Base-by-base conservation (phyloP, 2,329 filamentous ascomycete species). In the Fusarium equiseti region DNA sequence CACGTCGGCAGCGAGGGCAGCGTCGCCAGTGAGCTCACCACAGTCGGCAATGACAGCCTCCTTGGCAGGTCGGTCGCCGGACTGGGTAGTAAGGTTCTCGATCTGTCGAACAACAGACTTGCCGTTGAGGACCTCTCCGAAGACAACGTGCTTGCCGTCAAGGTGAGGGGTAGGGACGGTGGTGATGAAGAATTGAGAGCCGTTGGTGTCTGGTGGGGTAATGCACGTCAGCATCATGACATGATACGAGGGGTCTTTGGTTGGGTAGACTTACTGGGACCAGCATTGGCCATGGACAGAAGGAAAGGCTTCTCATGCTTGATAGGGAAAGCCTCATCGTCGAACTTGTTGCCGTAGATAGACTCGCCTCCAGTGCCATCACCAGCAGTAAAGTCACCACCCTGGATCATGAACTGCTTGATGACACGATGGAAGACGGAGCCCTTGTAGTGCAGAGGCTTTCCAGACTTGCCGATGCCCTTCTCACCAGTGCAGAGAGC, bases 171-270 rank as follows among this genome's bases (percentile, higher is more conserved):
- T 98, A n/a, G 91, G 87, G 31, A 97, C 93, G 18, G 96, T 98
- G 51, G 96, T 99, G 76, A 98, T 86, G 88, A 99, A 99, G 88
- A 99, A 99, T 79, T 99, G 96, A 53, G 93, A 97, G 77, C 96
- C 96, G 80, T 99, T 99, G 80, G 96, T 97, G 76, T 91, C 91
- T 92, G 72, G 50, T 43, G 52, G 29, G 48, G 73, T 50, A 60
- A 63, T 40, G 16, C 46, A 11, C 10, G 62, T 70, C 59, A 67
- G 67, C 52, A 46, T 55, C 46, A 48, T 62, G 32, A 27, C 53
- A 35, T 40, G 24, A 29, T 27, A 54, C 22, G 27, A 44, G n/a
- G 12, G 15, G 42, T 15, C 24, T 13, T 43, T 16, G 9, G 27
- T 20, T 13, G 40, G 31, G 22, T 8, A 49, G 42, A 51, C 89